phyloP scores from a whole-genome alignment of 768 basidiomycete genomes.

The Psilocybe tampanensis region DNA sequence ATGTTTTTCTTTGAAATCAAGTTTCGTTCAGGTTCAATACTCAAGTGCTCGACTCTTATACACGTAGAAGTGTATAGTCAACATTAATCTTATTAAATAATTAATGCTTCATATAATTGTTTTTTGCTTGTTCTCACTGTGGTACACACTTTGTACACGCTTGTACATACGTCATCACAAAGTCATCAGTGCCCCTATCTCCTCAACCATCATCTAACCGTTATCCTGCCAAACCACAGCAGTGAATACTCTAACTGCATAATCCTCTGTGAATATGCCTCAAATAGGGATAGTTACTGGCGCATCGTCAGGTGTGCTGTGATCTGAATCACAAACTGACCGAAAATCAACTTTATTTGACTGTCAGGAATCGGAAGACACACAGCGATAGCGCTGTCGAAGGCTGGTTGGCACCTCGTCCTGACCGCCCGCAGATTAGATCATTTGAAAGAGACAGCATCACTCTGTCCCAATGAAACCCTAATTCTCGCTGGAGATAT shows the following conservation, averaged over 20 bases:
- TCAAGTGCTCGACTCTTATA: too few relatives aligned
- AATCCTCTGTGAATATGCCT: neutral
- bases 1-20: too few relatives aligned
- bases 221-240: neutral
- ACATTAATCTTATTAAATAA: neutral
- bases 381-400: slow-evolving; percentile 68
- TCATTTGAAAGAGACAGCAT: slow-evolving; percentile 59
- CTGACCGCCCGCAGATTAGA: slow-evolving; percentile 63
- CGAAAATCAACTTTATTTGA: neutral
- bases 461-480: slow-evolving; percentile 39
- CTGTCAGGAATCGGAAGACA: slow-evolving; percentile 60
- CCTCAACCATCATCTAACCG: neutral
- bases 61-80: neutral
- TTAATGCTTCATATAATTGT: too few relatives aligned
- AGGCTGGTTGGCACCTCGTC: slow-evolving; percentile 68
- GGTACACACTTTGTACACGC: neutral
- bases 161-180: too few relatives aligned
- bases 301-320: slow-evolving; percentile 54
- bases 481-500: slow-evolving; percentile 67
- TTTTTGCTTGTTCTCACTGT: too few relatives aligned
- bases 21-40: neutral
- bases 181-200: neutral
- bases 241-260: neutral
- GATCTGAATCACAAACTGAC: neutral
- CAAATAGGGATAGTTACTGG: slow-evolving; percentile 42